Base-by-base conservation (phyloP, 768 basidiomycete genomes). In the Tubosaeta sp. region DNA sequence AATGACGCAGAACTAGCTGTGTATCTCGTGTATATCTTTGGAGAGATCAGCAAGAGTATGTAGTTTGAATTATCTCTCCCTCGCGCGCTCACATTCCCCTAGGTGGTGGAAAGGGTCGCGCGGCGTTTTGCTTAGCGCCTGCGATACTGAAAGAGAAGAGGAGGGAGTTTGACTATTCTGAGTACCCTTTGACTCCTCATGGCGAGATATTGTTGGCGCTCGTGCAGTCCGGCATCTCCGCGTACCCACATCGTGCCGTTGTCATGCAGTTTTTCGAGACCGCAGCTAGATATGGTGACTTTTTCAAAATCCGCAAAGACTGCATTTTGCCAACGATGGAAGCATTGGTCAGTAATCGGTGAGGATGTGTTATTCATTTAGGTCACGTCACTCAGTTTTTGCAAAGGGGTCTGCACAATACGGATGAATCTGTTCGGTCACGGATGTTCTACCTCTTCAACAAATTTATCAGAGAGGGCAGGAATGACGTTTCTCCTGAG, bases 241-340 rank as follows among this genome's bases (percentile, higher is more conserved):
- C 78, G 4, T 94, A 86, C 70, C 93, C 91, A 6, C 87, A 94
- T 69, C 83, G 84, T 27, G 77, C 84, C 12, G 94, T 97, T 18
- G 76, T 81, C 8, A 76, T 94, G 69, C 93, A 95, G 63, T 94
- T 90, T 68, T 97, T 97, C 57, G 96, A 99, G 70, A 88, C 90
- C 5, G 80, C 80, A 11, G 81, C 90, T n/a, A 82, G 96, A 43
- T 99, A 98, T 65, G 81, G 83, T 31, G 96, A 98, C 60, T 98
- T 99, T 68, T 98, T 97, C 83, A 93, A 90, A 68, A 84, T 94
- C 21, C 84, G 92, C 55, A 90, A 86, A 59, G 88, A 91, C 50
- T 90, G 85, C 59, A 90, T 97, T 46, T 75, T 90, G 59, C 90
- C 91, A 2, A 81, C 90, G 2, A 73, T 99, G 29, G 87, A 93